A percentile compares a stretch with the other conserved stretches of the same genome.
Conservation (phyloP, 345 rosid species). For the Eucalyptus regnans region DNA sequence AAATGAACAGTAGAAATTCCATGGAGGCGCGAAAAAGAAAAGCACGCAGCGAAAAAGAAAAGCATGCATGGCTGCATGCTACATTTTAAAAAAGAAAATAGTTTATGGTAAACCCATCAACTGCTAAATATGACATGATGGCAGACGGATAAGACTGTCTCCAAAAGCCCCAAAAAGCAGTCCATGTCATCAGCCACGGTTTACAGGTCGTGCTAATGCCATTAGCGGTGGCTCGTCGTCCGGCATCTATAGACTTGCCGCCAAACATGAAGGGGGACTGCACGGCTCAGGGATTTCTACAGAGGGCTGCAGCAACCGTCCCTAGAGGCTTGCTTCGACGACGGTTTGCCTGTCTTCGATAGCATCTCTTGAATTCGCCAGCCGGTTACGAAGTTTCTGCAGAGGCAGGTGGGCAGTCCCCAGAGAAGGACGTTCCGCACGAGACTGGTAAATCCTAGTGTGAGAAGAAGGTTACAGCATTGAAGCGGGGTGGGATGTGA, state of each 20-base stretch:
- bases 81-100: neutral
- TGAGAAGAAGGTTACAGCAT: neutral
- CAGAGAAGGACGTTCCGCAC: neutral
- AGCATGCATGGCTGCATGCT: neutral
- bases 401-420: neutral
- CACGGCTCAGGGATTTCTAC: neutral
- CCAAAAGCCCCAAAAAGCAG: neutral
- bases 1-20: neutral
- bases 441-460: neutral
- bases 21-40: neutral
- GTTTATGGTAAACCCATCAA: neutral
- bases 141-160: neutral
- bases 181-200: neutral
- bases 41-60: neutral
- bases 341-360: neutral
- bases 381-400: neutral
- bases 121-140: neutral
- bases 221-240: neutral
- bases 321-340: neutral
- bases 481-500: neutral
- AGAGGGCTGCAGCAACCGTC: neutral
- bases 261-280: neutral
- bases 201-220: neutral
- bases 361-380: neutral
- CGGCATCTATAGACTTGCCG: neutral